A percentile compares a stretch with the other conserved stretches of the same genome.
phyloP scores from a whole-genome alignment of 768 basidiomycete genomes.

The Amanita molliuscula region DNA sequence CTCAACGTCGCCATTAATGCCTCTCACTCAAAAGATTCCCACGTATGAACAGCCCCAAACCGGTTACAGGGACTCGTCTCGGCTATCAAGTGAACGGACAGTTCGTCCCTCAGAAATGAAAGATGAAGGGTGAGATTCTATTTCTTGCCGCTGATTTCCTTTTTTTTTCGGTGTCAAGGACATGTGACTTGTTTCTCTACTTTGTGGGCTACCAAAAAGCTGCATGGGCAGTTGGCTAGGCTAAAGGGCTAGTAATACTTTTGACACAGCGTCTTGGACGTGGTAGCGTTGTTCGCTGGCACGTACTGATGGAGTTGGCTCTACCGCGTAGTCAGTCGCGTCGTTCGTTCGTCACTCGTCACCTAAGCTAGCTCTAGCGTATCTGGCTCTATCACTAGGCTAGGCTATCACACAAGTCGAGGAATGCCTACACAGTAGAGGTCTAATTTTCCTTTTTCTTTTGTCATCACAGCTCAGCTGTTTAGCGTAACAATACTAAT shows the following conservation, averaged over 20 bases:
- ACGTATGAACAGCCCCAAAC: conserved; percentile 64
- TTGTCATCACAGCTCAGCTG: conserved; percentile 48
- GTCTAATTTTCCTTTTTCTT: conserved; percentile 45
- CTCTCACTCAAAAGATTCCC: conserved; percentile 59
- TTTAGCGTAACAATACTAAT: conserved; percentile 80
- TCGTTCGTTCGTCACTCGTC: conserved; percentile 16
- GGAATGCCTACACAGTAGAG: conserved; percentile 61
- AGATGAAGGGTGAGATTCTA: conserved; percentile 89
- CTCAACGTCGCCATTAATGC: conserved; percentile 19
- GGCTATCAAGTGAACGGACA: conserved; percentile 48
- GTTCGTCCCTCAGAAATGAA: conserved; percentile 88
- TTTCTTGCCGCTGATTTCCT: conserved; percentile 17
- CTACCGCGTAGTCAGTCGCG: conserved; percentile 47
- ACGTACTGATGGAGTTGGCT: conserved; percentile 30
- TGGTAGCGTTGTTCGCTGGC: conserved; percentile 1
- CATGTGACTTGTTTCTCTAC: conserved; percentile 5
- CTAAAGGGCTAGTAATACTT: conserved; percentile 18
- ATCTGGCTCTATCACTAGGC: conserved; percentile 58
- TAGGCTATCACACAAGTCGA: conserved; percentile 43
- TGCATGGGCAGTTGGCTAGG: conserved; percentile 16
- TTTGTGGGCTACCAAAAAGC: conserved; percentile 13
- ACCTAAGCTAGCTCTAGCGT: conserved; percentile 67
- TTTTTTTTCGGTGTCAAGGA: conserved; percentile 11
- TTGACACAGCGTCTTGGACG: conserved; percentile 6
- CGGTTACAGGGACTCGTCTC: conserved; percentile 33